phyloP scores from a whole-genome alignment of 441 rosid genomes.

The Kokia cookei region DNA sequence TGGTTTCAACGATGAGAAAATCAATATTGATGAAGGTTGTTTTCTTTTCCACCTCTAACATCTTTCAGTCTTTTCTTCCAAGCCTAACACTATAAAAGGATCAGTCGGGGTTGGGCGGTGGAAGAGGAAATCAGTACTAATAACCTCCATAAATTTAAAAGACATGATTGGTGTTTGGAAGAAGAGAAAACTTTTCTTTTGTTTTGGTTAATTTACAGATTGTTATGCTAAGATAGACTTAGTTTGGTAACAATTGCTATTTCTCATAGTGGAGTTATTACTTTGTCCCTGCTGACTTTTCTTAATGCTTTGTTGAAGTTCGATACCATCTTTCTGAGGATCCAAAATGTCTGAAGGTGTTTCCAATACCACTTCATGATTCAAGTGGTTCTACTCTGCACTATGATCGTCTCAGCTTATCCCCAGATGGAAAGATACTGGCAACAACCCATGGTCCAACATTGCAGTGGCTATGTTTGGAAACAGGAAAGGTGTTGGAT shows the following conservation, averaged over 20 bases:
- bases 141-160: not conserved
- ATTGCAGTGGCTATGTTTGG: conserved; percentile 83
- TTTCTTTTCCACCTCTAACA: not conserved
- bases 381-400: conserved; percentile 56
- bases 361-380: conserved; percentile 79
- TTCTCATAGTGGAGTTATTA: not conserved
- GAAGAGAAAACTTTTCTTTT: not conserved
- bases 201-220: not conserved
- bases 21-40: not conserved
- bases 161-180: not conserved
- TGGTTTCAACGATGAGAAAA: not conserved
- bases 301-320: conserved; percentile 38
- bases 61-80: not conserved
- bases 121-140: not conserved
- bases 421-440: conserved; percentile 87
- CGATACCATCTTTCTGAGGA: conserved; percentile 97
- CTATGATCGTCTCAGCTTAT: conserved; percentile 75
- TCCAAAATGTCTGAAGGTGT: conserved; percentile 84
- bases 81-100: not conserved
- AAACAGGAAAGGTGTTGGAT: conserved; percentile 80
- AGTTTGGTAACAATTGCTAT: not conserved
- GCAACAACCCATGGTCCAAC: conserved; percentile 70
- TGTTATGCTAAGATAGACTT: not conserved
- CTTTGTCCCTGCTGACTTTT: conserved; percentile 11
- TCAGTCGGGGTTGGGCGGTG: not conserved